A percentile compares a stretch with the other conserved stretches of the same genome.
Conservation (phyloP, 495 filamentous ascomycete genomes). For the Tuber calosporum region DNA sequence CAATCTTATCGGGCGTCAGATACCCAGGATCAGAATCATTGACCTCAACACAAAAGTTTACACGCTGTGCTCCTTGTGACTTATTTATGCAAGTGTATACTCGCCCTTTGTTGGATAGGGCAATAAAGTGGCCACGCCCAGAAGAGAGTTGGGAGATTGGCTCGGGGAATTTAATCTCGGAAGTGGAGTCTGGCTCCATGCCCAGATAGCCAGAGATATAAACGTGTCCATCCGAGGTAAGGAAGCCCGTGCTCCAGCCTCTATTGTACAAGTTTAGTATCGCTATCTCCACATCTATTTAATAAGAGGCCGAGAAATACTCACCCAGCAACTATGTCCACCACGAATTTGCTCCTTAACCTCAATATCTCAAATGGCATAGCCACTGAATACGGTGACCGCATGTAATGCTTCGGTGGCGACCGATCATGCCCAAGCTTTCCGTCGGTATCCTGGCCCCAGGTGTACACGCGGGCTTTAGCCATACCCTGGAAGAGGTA, state of each 20-base stretch:
- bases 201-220: conserved; percentile 32
- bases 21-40: background rate
- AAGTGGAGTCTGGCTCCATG: conserved; percentile 1
- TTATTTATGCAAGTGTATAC: conserved; percentile 27
- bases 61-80: conserved; percentile 11
- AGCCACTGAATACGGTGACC: conserved; percentile 9
- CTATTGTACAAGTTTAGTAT: conserved; percentile 13
- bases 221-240: conserved; percentile 30
- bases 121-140: conserved; percentile 34
- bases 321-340: conserved; percentile 34
- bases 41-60: conserved; percentile 14
- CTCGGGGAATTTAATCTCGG: conserved; percentile 15
- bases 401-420: background rate
- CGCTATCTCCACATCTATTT: background rate
- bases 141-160: conserved; percentile 33
- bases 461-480: conserved; percentile 32
- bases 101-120: conserved; percentile 30
- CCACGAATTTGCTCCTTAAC: conserved; percentile 25
- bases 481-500: conserved; percentile 25
- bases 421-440: conserved; percentile 26
- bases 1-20: conserved; percentile 6
- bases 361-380: conserved; percentile 25
- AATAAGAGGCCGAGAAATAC: background rate
- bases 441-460: conserved; percentile 27
- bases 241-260: conserved; percentile 37